Evolutionary conservation across 2,329 filamentous ascomycete species (phyloP), one percentile per base, ranked within the genome.

Genomic region (Arthrobotrys iridis): DNA sequence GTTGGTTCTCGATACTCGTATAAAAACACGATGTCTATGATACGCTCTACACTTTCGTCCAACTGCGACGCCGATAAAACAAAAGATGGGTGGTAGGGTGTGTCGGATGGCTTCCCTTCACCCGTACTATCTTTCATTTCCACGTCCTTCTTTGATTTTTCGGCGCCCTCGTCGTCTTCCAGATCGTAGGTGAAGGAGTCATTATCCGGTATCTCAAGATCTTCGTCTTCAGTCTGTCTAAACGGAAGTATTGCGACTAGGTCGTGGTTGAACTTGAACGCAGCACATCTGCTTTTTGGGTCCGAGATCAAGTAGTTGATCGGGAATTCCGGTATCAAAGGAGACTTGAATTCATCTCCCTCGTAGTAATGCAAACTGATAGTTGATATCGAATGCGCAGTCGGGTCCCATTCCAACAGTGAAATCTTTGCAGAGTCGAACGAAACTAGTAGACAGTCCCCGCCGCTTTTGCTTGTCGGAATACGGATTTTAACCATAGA

Each of bases 351-450:
- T 81, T 97, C 93, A 80, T 97, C 93, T 81, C 95, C 92, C 82
- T 99, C 95, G 83, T 98, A 99, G 85, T 93, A 98, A 84, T 99
- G 95, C 80, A 99, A 94, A 59, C 94, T 98, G 77, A 95, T 88
- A 62, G 94, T 98, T 79, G 90, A 89, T 79, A 98, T 89, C 59
- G 88, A 88, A 82, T 91, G 87, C 78, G 88, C 89, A 81, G 91
- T 88, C 6, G 92, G 89, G 81, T 98, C 92, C 95, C 95, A 99
- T 84, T 97, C 92, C 66, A 97, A 86, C 82, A 99, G 85, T 82
- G 92, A 96, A 80, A 98, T 87, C 83, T 97, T 97, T 43, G 95
- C 95, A 83, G 97, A 93, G 80, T 91, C 91, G 83, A 94, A 91
- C 0, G 93, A 91, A 68, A 98, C 82, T 65, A 99, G 84, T 65